Percentiles rank a stretch among this genome's conserved stretches.
phyloP scores from a whole-genome alignment of 2,329 filamentous ascomycete species.

The Pestalotiopsis fici region DNA sequence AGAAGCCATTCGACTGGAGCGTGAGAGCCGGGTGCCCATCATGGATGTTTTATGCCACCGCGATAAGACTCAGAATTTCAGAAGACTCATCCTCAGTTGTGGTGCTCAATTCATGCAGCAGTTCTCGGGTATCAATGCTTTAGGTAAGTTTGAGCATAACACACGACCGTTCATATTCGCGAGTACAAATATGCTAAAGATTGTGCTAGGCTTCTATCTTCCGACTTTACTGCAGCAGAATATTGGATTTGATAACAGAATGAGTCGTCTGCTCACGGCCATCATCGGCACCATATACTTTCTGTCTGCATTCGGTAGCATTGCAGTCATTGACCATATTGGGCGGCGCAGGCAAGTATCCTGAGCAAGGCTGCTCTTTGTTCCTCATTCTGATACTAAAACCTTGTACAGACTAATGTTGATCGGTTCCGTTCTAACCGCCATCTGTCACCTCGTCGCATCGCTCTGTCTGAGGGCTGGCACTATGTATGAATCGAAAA shows the following conservation, averaged over 20 bases:
- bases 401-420: constrained; percentile 34
- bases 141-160: constrained; percentile 18
- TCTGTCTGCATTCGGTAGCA: constrained; percentile 33
- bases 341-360: constrained; percentile 37
- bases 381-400: neutral
- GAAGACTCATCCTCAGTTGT: constrained; percentile 23
- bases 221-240: constrained; percentile 57
- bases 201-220: constrained; percentile 40
- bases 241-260: constrained; percentile 52
- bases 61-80: constrained; percentile 35
- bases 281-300: constrained; percentile 46
- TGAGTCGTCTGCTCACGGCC: constrained; percentile 56
- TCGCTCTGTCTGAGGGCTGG: constrained; percentile 33
- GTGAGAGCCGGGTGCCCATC: constrained; percentile 30
- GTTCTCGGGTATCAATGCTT: constrained; percentile 44
- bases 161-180: neutral
- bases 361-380: neutral
- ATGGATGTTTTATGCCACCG: constrained; percentile 35
- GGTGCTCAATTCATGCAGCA: constrained; percentile 53
- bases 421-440: constrained; percentile 35
- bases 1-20: constrained; percentile 34
- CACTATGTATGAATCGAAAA: constrained; percentile 27
- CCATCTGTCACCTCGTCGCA: constrained; percentile 37
- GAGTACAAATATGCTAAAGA: neutral
- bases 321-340: constrained; percentile 40